phyloP scores from a whole-genome alignment of 2,329 filamentous ascomycete species.

The Botrytis sinoallii region DNA sequence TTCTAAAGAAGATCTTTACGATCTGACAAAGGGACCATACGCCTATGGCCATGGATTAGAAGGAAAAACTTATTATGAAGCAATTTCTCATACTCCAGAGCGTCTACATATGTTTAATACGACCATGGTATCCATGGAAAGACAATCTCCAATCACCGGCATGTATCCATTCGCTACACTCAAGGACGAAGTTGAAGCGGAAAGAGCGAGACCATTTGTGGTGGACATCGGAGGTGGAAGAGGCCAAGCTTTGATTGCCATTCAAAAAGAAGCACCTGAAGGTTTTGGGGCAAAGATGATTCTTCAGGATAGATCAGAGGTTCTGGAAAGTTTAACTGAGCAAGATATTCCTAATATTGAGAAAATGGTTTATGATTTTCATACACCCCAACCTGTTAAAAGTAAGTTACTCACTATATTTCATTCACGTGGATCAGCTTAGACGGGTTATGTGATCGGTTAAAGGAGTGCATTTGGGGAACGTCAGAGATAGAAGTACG shows the following conservation, averaged over 20 bases:
- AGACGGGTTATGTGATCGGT: neutral
- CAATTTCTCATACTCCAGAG: constrained; percentile 9
- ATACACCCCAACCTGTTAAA: constrained; percentile 33
- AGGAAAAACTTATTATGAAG: constrained; percentile 30
- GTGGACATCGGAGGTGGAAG: constrained; percentile 30
- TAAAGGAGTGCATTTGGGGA: neutral
- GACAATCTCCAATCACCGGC: constrained; percentile 24
- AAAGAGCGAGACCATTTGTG: constrained; percentile 28
- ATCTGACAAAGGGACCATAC: neutral
- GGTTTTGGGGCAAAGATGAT: constrained; percentile 29
- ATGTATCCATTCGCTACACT: constrained; percentile 12
- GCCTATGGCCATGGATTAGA: constrained; percentile 12
- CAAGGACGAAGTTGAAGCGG: neutral
- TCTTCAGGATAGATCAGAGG: constrained; percentile 33
- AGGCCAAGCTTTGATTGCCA: constrained; percentile 24
- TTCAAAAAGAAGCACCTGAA: constrained; percentile 33
- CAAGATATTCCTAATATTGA: constrained; percentile 32
- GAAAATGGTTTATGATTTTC: constrained; percentile 35
- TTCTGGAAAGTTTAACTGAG: constrained; percentile 27
- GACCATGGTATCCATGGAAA: neutral
- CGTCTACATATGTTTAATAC: neutral
- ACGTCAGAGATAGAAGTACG: neutral
- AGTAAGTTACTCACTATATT: constrained; percentile 18
- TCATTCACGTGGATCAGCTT: neutral
- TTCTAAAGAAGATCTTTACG: neutral